A percentile compares a stretch with the other conserved stretches of the same genome.
Conservation (phyloP, 169 alveolate genomes). For the Plasmodium billcollinsi region DNA sequence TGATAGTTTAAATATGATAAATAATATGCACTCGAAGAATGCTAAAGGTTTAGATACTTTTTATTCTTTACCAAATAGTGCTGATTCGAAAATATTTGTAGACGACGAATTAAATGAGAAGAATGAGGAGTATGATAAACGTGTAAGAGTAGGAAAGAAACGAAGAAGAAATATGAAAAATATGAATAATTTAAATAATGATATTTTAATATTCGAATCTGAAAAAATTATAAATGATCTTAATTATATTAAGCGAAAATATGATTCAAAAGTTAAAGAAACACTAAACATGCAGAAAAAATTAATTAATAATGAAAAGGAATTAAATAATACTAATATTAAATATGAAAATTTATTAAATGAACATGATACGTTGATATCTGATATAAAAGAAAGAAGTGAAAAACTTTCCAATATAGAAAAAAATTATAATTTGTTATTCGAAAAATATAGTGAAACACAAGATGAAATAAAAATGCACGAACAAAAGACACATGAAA, state of each 20-base stretch:
- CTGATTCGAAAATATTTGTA: constrained; percentile 22
- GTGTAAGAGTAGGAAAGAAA: background rate
- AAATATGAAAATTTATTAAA: constrained; percentile 65
- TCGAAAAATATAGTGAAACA: constrained; percentile 70
- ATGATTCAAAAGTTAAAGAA: constrained; percentile 73
- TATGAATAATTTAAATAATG: background rate
- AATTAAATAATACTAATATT: constrained; percentile 34
- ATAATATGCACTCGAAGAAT: background rate
- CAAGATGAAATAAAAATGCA: constrained; percentile 78
- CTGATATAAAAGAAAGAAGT: constrained; percentile 73
- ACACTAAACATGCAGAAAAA: constrained; percentile 65
- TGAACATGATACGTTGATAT: constrained; percentile 68
- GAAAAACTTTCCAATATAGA: constrained; percentile 60
- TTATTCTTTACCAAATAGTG: constrained; percentile 75
- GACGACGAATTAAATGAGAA: background rate
- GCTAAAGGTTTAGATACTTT: constrained; percentile 54
- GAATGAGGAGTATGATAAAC: constrained; percentile 8
- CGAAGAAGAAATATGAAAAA: background rate
- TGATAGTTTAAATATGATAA: constrained; percentile 7
- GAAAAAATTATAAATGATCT: constrained; percentile 64
- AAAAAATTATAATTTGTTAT: constrained; percentile 66
- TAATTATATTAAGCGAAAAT: constrained; percentile 67
- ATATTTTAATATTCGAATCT: constrained; percentile 39
- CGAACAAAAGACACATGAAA: constrained; percentile 70
- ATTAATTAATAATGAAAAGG: constrained; percentile 71